phyloP scores from a whole-genome alignment of 2,329 filamentous ascomycete genomes.

The Aureobasidium sp. region DNA sequence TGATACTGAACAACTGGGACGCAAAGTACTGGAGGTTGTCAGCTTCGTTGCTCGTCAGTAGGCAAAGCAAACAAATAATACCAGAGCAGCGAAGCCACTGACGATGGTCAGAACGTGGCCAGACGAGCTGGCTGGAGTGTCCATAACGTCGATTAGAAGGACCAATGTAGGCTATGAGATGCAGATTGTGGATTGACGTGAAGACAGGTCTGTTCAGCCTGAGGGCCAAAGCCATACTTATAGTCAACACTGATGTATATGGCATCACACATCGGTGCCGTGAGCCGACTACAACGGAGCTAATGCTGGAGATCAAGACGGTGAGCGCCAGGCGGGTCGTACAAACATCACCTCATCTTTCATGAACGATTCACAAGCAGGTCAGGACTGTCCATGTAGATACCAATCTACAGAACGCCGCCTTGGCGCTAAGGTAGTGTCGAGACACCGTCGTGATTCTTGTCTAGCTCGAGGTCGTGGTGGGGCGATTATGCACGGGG shows the following conservation, averaged over 20 bases:
- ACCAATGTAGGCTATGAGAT: neutral
- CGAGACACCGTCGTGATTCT: too few species aligned
- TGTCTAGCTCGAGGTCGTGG: neutral
- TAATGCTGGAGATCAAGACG: neutral
- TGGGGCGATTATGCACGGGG: neutral
- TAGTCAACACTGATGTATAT: too few species aligned
- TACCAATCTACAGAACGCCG: too few species aligned
- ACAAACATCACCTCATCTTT: neutral
- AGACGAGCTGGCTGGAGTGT: neutral
- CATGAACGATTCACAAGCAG: neutral
- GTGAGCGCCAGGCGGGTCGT: neutral
- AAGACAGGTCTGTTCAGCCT: neutral
- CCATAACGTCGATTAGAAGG: neutral
- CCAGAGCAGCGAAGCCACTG: conserved; percentile 10
- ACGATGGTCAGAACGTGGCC: conserved; percentile 6
- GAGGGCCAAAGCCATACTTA: neutral
- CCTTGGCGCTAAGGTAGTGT: too few species aligned
- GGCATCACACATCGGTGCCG: neutral
- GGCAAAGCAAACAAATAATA: neutral
- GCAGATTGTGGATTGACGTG: neutral
- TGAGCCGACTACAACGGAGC: neutral
- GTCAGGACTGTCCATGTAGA: neutral
- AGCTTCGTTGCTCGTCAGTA: neutral
- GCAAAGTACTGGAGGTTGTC: conserved; percentile 9
- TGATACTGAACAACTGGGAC: conserved; percentile 5